A percentile compares a stretch with the other conserved stretches of the same genome.
phyloP scores from a whole-genome alignment of 148 eudicot genomes.

The Vaccinium macrocarpon region DNA sequence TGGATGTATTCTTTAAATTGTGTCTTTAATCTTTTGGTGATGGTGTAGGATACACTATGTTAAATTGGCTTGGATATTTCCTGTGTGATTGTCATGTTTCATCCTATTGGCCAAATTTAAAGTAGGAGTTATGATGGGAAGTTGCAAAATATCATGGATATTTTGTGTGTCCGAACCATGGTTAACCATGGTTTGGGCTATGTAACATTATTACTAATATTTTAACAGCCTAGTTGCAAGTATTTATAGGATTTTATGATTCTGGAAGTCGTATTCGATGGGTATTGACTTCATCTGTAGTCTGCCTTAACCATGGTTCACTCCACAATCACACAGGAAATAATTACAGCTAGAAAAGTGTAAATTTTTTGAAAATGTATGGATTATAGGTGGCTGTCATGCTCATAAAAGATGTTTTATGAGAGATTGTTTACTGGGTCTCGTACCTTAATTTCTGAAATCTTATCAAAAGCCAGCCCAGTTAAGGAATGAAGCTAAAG shows the following conservation, averaged over 20 bases:
- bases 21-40: too few relatives aligned
- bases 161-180: too few relatives aligned
- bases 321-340: neutral
- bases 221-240: neutral
- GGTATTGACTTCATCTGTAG: neutral
- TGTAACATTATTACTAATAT: neutral
- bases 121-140: too few relatives aligned
- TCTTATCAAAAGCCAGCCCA: neutral
- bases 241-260: neutral
- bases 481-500: neutral
- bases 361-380: neutral
- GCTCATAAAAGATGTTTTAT: neutral
- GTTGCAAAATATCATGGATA: too few relatives aligned
- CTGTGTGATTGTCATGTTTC: too few relatives aligned
- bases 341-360: neutral
- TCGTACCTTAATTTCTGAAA: neutral
- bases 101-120: too few relatives aligned
- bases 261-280: too few relatives aligned
- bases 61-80: too few relatives aligned
- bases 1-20: too few relatives aligned
- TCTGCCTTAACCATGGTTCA: neutral
- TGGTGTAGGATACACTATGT: too few relatives aligned
- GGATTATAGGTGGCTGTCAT: neutral
- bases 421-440: neutral
- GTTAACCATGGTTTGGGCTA: too few relatives aligned